Evolutionary conservation across 2,329 filamentous ascomycete genomes (phyloP).

Genomic region (Fusarium sp.): DNA sequence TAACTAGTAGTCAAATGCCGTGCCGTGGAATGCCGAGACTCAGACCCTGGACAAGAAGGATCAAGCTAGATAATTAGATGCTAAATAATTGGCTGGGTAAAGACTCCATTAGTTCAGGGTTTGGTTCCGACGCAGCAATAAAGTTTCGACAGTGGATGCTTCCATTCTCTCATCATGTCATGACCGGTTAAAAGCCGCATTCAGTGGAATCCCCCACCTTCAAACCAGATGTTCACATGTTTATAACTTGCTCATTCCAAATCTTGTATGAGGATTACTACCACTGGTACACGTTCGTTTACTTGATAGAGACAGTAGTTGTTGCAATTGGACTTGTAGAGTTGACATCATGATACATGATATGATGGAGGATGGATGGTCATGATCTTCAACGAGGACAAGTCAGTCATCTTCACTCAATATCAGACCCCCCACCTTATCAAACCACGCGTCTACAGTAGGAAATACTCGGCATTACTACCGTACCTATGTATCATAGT

Average conservation of each 20-base stretch:
- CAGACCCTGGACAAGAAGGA: not conserved
- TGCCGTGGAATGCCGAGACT: constrained; percentile 15
- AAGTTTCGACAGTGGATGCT: constrained; percentile 10
- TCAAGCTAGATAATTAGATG: constrained; percentile 25
- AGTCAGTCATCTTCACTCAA: constrained; percentile 11
- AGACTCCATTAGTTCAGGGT: constrained; percentile 4
- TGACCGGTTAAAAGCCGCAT: constrained; percentile 42
- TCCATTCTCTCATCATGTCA: constrained; percentile 15
- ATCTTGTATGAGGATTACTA: not conserved
- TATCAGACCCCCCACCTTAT: constrained; percentile 19
- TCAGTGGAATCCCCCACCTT: constrained; percentile 23
- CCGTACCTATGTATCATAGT: not conserved
- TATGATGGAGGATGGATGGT: not conserved
- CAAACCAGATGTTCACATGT: constrained; percentile 12
- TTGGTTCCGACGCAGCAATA: constrained; percentile 20
- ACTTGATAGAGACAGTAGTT: not conserved
- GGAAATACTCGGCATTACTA: constrained; percentile 26
- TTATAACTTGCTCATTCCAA: not conserved
- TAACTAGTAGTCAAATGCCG: constrained; percentile 2
- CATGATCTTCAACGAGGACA: constrained; percentile 20
- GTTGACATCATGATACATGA: constrained; percentile 30
- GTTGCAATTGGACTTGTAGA: not conserved
- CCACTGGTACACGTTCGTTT: rapidly evolving
- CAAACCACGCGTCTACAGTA: constrained; percentile 25
- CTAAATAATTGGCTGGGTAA: constrained; percentile 24